Base-by-base conservation (phyloP, 1,139 yeast genomes). In the Yamadazyma triangularis region DNA sequence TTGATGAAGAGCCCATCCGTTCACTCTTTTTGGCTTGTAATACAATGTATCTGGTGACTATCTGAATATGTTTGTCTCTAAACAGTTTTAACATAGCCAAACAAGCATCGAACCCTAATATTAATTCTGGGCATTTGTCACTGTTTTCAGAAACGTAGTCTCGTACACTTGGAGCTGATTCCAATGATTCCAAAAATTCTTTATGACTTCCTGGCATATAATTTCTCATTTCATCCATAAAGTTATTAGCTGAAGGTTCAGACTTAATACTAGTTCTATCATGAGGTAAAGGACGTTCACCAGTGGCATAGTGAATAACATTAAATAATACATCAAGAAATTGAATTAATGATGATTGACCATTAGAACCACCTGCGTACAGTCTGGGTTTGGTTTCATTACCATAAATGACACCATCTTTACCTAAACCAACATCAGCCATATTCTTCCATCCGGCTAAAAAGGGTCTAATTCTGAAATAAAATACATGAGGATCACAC, bases 401-500 rank as follows among this genome's bases (percentile, higher is more conserved):
- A 5, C 95, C 96, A 51, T 88, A 88, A 29, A 69, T 60, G 1
- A 88, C 79, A 1, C 96, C 96, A 35, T 77, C 56, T 30, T 87
- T 80, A 31, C 60, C 74, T 35, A 89, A 67, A 0, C 96, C 96
- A 2, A 83, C 88, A 39, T 79, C 89, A 13, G 74, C 77, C 96
- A 89, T 88, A 49, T 86, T 85, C 52, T 80, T 79, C 95, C 96
- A 89, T 1, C 96, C 97, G 0, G 96, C 96, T 37, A 89, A 63
- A 49, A 74, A 89, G 0, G 97, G 96, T 47, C 97, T 72, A 33
- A 89, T 73, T 41, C 93, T 73, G 60, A 74, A 84, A 54, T 86
- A 89, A 51, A 89, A 89, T 2, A 82, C 79, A 53, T 87, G 94
- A 2, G 97, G 96, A 51, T 88, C 96, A 54, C 96, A 87, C 84